Conservation (phyloP, 2,329 filamentous ascomycete species). For the Ascochyta rabiei region DNA sequence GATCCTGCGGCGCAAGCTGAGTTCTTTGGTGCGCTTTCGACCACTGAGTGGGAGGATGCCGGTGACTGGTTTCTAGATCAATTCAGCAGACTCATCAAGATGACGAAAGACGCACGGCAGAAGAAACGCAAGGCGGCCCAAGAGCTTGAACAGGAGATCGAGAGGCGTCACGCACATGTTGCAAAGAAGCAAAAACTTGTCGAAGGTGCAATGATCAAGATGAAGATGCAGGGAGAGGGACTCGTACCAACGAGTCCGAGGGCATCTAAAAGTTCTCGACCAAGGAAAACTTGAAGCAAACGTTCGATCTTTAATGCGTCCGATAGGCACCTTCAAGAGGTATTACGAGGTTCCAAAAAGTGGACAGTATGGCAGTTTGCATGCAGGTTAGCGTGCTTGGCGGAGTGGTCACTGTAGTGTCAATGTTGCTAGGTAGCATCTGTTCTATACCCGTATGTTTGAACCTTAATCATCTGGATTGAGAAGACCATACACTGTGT, state of each 20-base stretch:
- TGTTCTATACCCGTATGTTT: conserved; percentile 11
- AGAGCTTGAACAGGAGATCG: conserved; percentile 62
- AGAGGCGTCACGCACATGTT: conserved; percentile 58
- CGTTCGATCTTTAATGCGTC: background rate
- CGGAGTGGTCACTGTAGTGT: background rate
- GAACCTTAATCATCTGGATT: no score
- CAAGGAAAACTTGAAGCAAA: conserved; percentile 11
- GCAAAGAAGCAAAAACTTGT: conserved; percentile 57
- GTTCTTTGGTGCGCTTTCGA: conserved; percentile 59
- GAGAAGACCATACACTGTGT: no score
- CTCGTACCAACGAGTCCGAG: conserved; percentile 55
- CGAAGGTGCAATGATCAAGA: conserved; percentile 56
- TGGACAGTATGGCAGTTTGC: no score
- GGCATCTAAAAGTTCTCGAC: conserved; percentile 26
- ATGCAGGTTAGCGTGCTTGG: no score
- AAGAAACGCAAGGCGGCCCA: conserved; percentile 60
- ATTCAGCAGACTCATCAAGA: conserved; percentile 58
- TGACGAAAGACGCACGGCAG: conserved; percentile 59
- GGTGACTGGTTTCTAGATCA: conserved; percentile 65
- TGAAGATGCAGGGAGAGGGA: conserved; percentile 61
- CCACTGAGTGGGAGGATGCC: conserved; percentile 66
- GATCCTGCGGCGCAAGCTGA: conserved; percentile 48
- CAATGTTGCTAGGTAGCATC: background rate
- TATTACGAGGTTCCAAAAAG: no score
- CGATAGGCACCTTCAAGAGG: no score